A percentile compares a stretch with the other conserved stretches of the same genome.
phyloP scores from a whole-genome alignment of 2,329 filamentous ascomycete species.

The Arthrinium puccinioides region DNA sequence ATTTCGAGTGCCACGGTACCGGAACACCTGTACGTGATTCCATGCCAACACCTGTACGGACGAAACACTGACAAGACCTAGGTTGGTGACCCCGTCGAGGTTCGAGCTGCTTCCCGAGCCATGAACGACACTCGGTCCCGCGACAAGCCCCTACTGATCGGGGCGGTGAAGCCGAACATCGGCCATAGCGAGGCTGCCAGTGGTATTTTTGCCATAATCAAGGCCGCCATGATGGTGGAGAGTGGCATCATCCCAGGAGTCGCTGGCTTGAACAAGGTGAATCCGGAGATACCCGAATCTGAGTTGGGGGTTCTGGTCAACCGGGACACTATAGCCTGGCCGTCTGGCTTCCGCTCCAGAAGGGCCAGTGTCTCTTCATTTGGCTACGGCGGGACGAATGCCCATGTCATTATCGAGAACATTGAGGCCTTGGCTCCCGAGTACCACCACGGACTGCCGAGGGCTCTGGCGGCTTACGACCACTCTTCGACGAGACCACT shows the following conservation, averaged over 20 bases:
- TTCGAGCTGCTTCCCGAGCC: neutral
- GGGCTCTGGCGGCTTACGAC: constrained; percentile 2
- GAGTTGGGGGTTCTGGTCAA: constrained; percentile 16
- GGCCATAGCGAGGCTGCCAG: constrained; percentile 6
- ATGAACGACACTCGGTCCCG: neutral
- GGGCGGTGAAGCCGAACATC: constrained; percentile 8
- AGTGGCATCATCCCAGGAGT: neutral
- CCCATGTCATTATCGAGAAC: constrained; percentile 7
- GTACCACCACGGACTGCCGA: constrained; percentile 1
- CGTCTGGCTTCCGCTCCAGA: constrained; percentile 17
- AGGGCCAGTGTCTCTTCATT: constrained; percentile 5
- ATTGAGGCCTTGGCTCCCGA: neutral
- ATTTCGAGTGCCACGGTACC: constrained; percentile 17
- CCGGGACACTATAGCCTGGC: constrained; percentile 24
- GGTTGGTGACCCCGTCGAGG: constrained; percentile 17
- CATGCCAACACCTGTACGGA: too few relatives aligned
- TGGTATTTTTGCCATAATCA: constrained; percentile 3
- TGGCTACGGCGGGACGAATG: constrained; percentile 7
- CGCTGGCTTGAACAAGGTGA: neutral
- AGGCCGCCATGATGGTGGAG: constrained; percentile 1
- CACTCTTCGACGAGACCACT: neutral
- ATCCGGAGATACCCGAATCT: neutral
- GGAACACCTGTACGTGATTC: too few relatives aligned
- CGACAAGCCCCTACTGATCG: constrained; percentile 11
- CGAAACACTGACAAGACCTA: too few relatives aligned